These are phyloP conservation scores for Botryosphaeria agaves DNA, from an alignment of 2,329 filamentous ascomycete species.

Conservation along the genomic window DNA sequence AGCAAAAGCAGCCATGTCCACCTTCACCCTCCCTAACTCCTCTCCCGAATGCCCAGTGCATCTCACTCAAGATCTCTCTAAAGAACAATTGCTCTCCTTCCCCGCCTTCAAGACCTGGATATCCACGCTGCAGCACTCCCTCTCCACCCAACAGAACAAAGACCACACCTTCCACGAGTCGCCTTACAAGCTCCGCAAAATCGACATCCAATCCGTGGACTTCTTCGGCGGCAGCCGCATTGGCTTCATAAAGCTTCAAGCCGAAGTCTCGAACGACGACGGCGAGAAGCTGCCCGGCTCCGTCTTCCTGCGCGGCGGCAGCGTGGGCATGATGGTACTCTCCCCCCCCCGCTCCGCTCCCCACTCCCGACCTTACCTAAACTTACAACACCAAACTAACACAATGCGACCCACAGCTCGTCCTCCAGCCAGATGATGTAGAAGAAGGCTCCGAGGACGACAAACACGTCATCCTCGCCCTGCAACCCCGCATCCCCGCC, in stretches of 20 bases:
- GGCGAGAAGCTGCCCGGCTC: slow-evolving; percentile 36
- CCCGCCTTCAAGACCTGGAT: slow-evolving; percentile 39
- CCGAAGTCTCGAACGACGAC: slow-evolving; percentile 32
- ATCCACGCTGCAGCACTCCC: slow-evolving; percentile 28
- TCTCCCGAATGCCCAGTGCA: slow-evolving; percentile 20
- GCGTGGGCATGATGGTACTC: slow-evolving; percentile 36
- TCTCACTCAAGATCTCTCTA: slow-evolving; percentile 23
- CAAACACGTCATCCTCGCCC: slow-evolving; percentile 34
- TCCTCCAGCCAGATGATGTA: slow-evolving; percentile 35
- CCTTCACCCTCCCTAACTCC: slow-evolving; percentile 21
- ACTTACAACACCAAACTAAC: neutral
- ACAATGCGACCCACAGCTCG: slow-evolving; percentile 20
- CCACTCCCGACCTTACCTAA: neutral
- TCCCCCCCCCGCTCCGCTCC: neutral
- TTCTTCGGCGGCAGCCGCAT: slow-evolving; percentile 30
- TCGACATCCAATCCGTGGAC: slow-evolving; percentile 37
- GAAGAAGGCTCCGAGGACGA: slow-evolving; percentile 21
- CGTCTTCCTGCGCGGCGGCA: slow-evolving; percentile 40
- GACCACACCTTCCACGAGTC: slow-evolving; percentile 32
- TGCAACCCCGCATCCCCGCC: slow-evolving; percentile 40
- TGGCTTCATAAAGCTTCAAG: slow-evolving; percentile 39
- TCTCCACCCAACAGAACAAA: slow-evolving; percentile 26
- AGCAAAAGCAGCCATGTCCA: slow-evolving; percentile 16
- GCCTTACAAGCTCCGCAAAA: slow-evolving; percentile 32
- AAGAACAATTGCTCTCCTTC: slow-evolving; percentile 29